phyloP scores from a whole-genome alignment of 1,284 basidiomycete species.

The Irpex rosettiformis region DNA sequence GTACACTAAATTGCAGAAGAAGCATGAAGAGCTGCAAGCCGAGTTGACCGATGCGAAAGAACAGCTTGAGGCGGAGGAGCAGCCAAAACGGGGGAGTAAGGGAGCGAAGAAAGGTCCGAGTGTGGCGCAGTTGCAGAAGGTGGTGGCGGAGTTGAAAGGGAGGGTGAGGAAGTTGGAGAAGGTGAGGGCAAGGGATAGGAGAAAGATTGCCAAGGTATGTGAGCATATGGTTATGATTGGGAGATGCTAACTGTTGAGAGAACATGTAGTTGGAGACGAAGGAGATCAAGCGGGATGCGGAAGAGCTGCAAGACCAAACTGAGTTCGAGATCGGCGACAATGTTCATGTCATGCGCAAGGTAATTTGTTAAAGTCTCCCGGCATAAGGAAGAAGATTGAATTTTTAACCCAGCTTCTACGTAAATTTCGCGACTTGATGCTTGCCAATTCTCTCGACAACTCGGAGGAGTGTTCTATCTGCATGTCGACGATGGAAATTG shows the following conservation, averaged over 20 bases:
- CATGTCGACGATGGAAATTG: constrained; percentile 33
- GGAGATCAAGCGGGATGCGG: constrained; percentile 36
- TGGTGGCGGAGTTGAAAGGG: constrained; percentile 23
- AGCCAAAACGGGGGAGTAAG: constrained; percentile 24
- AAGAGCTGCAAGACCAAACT: constrained; percentile 31
- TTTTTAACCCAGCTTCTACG: constrained; percentile 36
- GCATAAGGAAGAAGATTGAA: background rate
- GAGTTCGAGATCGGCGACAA: constrained; percentile 31
- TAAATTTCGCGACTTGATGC: constrained; percentile 37
- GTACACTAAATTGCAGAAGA: constrained; percentile 18
- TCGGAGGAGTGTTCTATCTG: constrained; percentile 45
- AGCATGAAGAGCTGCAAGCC: constrained; percentile 25
- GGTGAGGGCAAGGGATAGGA: constrained; percentile 29
- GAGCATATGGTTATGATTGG: background rate
- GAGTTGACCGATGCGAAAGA: constrained; percentile 24
- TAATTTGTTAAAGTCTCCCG: constrained; percentile 11
- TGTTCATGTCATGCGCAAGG: constrained; percentile 40
- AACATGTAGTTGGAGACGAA: constrained; percentile 34
- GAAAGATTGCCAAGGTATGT: constrained; percentile 28
- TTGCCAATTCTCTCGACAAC: constrained; percentile 37
- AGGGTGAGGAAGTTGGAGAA: constrained; percentile 27
- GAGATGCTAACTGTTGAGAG: background rate
- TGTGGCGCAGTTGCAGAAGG: constrained; percentile 19
- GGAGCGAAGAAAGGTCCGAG: constrained; percentile 14
- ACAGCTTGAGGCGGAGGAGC: constrained; percentile 23